A percentile compares a stretch with the other conserved stretches of the same genome.
These are phyloP conservation scores for Epichloe coenophiala DNA, from an alignment of 2,329 filamentous ascomycete genomes.

Conservation along the genomic window DNA sequence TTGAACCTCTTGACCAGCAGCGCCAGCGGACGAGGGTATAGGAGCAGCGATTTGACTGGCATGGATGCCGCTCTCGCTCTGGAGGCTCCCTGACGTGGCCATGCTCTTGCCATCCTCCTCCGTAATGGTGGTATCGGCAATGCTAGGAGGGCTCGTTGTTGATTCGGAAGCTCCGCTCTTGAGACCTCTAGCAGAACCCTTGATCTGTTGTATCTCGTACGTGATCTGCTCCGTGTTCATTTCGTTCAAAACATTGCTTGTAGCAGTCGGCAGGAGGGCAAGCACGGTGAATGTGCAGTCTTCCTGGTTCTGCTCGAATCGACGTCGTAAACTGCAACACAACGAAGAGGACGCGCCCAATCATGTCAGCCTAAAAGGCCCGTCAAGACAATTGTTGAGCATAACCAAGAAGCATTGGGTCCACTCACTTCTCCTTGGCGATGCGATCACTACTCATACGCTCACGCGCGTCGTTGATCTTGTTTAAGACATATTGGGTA, in stretches of 20 bases:
- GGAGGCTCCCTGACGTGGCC: conserved; percentile 40
- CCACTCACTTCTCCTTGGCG: conserved; percentile 83
- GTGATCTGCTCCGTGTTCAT: conserved; percentile 89
- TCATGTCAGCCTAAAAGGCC: neutral
- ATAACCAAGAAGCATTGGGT: neutral
- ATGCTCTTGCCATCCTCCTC: conserved; percentile 76
- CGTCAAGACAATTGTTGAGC: neutral
- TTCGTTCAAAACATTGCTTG: conserved; percentile 74
- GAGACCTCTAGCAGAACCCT: conserved; percentile 48
- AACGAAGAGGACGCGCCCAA: neutral
- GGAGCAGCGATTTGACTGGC: conserved; percentile 60
- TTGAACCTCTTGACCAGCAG: conserved; percentile 18
- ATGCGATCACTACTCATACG: conserved; percentile 94
- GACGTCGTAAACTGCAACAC: conserved; percentile 61
- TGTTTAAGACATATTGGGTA: conserved; percentile 81
- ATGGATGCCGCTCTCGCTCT: conserved; percentile 73
- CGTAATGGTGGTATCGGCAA: conserved; percentile 57
- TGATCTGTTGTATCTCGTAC: conserved; percentile 87
- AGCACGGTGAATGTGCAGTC: conserved; percentile 97
- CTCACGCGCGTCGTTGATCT: conserved; percentile 86
- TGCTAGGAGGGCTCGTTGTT: conserved; percentile 40
- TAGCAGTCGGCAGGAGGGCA: conserved; percentile 84
- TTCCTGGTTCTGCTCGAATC: conserved; percentile 98
- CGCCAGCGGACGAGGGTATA: conserved; percentile 25
- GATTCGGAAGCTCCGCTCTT: conserved; percentile 41